phyloP scores from a whole-genome alignment of 1,139 yeast genomes.

The Magnusiomyces magnusii region DNA sequence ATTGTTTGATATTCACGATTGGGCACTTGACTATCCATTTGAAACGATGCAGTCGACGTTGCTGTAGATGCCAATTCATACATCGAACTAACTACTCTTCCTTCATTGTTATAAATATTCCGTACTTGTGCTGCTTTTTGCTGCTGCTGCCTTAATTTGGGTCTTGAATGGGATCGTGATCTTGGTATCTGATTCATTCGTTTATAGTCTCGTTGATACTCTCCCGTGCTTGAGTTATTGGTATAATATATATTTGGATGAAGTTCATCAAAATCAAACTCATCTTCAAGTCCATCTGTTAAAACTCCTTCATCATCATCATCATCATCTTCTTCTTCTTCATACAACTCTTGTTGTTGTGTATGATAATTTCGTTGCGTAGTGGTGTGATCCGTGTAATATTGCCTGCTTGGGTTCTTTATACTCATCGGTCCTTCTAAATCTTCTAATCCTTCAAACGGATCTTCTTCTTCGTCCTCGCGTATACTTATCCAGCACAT shows the following conservation, averaged over 20 bases:
- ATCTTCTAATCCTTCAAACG: slow-evolving; percentile 48
- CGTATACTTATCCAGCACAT: slow-evolving; percentile 45
- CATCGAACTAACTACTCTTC: background rate
- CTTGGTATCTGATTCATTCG: background rate
- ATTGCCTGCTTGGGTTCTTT: background rate
- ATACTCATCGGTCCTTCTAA: slow-evolving; percentile 15
- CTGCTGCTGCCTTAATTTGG: background rate
- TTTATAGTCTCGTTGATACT: too few species aligned
- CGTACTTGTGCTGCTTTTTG: background rate
- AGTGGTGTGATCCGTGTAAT: background rate
- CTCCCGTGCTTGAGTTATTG: too few species aligned
- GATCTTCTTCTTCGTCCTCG: slow-evolving; percentile 39
- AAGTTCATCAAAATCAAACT: background rate
- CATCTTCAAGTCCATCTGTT: background rate
- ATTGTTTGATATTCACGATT: background rate
- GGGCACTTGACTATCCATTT: background rate
- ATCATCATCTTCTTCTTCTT: background rate
- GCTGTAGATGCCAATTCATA: background rate
- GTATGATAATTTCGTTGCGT: background rate
- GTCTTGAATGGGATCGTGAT: background rate
- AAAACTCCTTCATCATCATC: background rate
- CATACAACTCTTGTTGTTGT: background rate
- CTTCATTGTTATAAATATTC: background rate
- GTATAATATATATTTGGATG: background rate
- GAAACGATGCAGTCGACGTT: background rate